Evolutionary conservation across 345 rosid species (phyloP).

Genomic region (Eucalyptus tenuipes): DNA sequence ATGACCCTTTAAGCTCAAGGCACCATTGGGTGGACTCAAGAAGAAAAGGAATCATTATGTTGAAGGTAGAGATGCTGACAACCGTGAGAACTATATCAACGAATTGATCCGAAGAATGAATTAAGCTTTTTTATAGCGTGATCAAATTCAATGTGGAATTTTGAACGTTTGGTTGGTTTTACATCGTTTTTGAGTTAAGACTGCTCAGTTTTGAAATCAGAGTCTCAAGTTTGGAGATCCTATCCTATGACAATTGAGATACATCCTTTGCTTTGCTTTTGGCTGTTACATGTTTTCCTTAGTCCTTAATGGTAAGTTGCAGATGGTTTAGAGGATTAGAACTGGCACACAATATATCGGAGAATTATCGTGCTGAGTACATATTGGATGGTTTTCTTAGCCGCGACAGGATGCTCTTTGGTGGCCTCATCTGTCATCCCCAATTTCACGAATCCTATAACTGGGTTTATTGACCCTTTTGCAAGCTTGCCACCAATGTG

Average conservation of each 20-base stretch:
- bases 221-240: background rate
- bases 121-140: slow-evolving; percentile 1
- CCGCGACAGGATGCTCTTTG: background rate
- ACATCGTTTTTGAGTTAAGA: background rate
- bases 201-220: background rate
- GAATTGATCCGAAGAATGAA: slow-evolving; percentile 86
- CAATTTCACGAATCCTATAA: background rate
- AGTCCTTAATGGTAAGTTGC: background rate
- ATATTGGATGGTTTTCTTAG: background rate
- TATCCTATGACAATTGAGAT: too few species aligned
- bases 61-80: slow-evolving; percentile 86
- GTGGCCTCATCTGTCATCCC: background rate
- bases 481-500: background rate
- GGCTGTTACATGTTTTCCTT: background rate
- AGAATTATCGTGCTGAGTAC: background rate
- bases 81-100: slow-evolving; percentile 59
- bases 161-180: background rate
- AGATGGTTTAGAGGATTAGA: background rate
- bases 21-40: slow-evolving; percentile 71
- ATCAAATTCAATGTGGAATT: background rate
- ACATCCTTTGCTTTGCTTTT: background rate
- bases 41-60: slow-evolving; percentile 83
- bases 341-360: background rate
- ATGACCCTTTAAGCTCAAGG: slow-evolving; percentile 77
- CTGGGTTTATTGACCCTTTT: background rate